A percentile compares a stretch with the other conserved stretches of the same genome.
phyloP scores from a whole-genome alignment of 768 basidiomycete species.

The Mycena albidolilacea region DNA sequence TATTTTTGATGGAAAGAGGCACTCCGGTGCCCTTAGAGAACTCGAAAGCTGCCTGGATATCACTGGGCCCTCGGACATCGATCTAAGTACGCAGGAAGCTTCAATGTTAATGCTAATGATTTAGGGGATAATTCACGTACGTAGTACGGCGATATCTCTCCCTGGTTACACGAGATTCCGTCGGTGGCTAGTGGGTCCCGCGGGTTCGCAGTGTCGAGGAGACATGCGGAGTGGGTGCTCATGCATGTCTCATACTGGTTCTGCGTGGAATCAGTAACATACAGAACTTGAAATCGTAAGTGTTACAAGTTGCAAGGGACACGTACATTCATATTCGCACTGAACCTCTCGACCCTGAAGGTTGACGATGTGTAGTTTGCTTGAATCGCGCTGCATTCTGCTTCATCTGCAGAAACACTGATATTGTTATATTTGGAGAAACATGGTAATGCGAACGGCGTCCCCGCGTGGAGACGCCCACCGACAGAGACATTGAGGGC shows the following conservation, averaged over 20 bases:
- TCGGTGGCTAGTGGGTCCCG: constrained; percentile 4
- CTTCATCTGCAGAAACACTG: background rate
- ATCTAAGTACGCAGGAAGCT: constrained; percentile 36
- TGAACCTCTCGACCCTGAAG: constrained; percentile 15
- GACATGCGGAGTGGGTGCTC: constrained; percentile 8
- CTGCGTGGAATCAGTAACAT: too few species aligned
- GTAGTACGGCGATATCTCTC: constrained; percentile 30
- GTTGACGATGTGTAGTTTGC: constrained; percentile 20
- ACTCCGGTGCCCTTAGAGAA: constrained; percentile 40
- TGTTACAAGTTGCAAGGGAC: too few species aligned
- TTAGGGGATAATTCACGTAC: constrained; percentile 13
- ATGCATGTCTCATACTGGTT: constrained; percentile 28
- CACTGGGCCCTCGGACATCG: constrained; percentile 38
- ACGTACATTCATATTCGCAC: constrained; percentile 27
- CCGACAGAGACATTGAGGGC: constrained; percentile 23
- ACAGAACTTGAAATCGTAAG: too few species aligned
- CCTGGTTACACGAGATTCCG: constrained; percentile 27
- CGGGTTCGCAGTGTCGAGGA: constrained; percentile 22
- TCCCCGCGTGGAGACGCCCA: constrained; percentile 15
- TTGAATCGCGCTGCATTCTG: constrained; percentile 7
- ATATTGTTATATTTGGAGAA: constrained; percentile 25
- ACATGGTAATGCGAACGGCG: constrained; percentile 27
- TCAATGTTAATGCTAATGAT: too few species aligned
- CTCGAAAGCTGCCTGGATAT: constrained; percentile 43
- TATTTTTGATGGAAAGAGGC: constrained; percentile 47